Evolutionary conservation across 176 grass and related monocot species (phyloP), one percentile per base, ranked within the genome.

Genomic region (Neostapfia colusana): DNA sequence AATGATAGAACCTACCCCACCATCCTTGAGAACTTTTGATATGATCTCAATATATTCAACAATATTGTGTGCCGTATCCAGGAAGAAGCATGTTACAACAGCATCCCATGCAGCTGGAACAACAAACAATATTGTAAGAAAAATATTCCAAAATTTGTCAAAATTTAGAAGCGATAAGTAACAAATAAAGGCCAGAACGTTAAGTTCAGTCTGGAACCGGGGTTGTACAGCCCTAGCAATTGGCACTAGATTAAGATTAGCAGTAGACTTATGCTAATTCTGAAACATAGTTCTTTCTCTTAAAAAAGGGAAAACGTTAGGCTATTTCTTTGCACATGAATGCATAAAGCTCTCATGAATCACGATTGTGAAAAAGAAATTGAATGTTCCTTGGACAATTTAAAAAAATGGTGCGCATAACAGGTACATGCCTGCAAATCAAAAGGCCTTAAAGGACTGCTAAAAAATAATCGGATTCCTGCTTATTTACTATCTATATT

Each of bases 41-140:
- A 98, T 90, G 34, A 89, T 94, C 70, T 98, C 91, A 67, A 94
- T 90, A 69, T 98, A 98, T 90, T 98, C 91, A 86, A 94, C 91
- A 73, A 98, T 92, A 78, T 98, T 98, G 71, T 94, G 95, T 61
- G 91, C 89, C 7, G 89, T 94, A 76, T 98, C 95, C 20, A 98
- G 50, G 77, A 98, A 98, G 80, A 98, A 98, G 74, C 91, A 98
- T 20, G 91, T 92, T 58, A 94, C 95, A 87, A 98, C 87, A 90
- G 89, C 91, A 90, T 98, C 95, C 95, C 95, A 98, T 76, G 87
- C 81, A 79, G 67, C 95, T 98, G 82, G 73, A 94, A 54, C 37
- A 79, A 34, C 55, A 83, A 8, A 76, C 28, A 37, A 72, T 42
- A 65, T 67, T 48, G 18, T 60, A n/a, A 77, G 17, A 46, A 21